Evolutionary conservation across 2,329 filamentous ascomycete species (phyloP).

Genomic region (Fusarium brachygibbosum): DNA sequence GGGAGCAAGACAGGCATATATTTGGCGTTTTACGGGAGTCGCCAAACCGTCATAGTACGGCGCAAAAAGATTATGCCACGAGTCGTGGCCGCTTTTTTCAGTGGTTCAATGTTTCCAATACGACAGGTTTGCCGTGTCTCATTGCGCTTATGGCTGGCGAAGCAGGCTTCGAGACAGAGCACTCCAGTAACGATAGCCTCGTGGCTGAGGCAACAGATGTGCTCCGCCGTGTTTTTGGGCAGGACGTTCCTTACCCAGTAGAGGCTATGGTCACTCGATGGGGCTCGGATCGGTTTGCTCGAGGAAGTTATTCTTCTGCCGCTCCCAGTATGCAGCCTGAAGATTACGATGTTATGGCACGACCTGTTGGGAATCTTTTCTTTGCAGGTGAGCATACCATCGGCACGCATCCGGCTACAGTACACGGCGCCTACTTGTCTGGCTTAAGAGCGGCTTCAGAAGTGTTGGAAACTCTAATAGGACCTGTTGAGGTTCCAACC

Average conservation of each 20-base stretch:
- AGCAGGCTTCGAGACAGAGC: constrained; percentile 89
- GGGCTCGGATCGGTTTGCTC: constrained; percentile 90
- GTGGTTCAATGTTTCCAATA: constrained; percentile 96
- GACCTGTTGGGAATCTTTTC: constrained; percentile 85
- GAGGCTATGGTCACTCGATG: constrained; percentile 94
- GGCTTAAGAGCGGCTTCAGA: constrained; percentile 91
- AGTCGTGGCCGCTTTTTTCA: constrained; percentile 94
- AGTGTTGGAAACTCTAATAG: constrained; percentile 82
- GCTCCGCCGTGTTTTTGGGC: constrained; percentile 80
- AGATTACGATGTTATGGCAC: constrained; percentile 94
- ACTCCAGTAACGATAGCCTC: constrained; percentile 79
- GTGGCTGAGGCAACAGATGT: constrained; percentile 84
- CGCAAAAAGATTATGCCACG: constrained; percentile 82
- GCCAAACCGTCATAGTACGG: constrained; percentile 75
- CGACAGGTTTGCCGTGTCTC: constrained; percentile 86
- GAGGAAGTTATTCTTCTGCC: constrained; percentile 95
- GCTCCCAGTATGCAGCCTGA: constrained; percentile 84
- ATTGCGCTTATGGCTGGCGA: constrained; percentile 97
- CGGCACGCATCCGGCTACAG: constrained; percentile 94
- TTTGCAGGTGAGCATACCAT: constrained; percentile 98
- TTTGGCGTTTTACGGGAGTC: constrained; percentile 90
- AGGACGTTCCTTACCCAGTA: constrained; percentile 78
- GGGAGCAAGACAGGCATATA: constrained; percentile 91
- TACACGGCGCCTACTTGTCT: constrained; percentile 95
- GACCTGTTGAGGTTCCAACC: constrained; percentile 80